Evolutionary conservation across 306 rosid species (phyloP), one percentile per base, ranked within the genome.

Genomic region (Rosa chinensis): DNA sequence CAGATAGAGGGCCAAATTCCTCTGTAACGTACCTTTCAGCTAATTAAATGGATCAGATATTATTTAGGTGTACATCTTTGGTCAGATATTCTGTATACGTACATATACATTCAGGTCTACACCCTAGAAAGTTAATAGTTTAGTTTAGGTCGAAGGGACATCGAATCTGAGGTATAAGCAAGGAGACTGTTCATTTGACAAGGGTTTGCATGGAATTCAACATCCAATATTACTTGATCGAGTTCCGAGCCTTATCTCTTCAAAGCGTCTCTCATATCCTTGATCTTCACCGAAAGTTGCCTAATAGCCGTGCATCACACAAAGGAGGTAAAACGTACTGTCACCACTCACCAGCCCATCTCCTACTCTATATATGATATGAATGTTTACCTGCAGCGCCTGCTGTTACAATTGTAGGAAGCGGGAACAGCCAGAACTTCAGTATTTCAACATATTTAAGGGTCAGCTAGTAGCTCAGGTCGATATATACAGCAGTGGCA

Each of bases 111-210:
- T 1, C 59, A 48, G 63, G 66, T 16, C 12, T 17, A 72, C 25
- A 25, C 39, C 37, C 20, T 48, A 73, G 42, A 52, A 53, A 53
- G 43, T 55, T 32, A 10, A 40, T 45, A 63, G 52, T 17, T 3
- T 42, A 79, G 77, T 80, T 84, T 28, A 80, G 84, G 87, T 84
- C 79, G 79, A 56, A 10, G 0, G 0, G 73, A 76, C 79, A 18
- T 4, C 75, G 84, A 80, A 70, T 16, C 76, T 56, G 25, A 77
- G 77, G 61, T 37, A 44, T 39, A 39, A 56, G 82, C 82, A 66
- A 66, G 72, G 66, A 59, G 87, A 84, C 87, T 80, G 35, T 63
- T 80, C 70, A 76, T 66, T 84, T 80, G 82, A 72, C 81, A 72
- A 77, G 79, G 20, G 49, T 56, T 77, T 68, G 79, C 87, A 84